Evolutionary conservation across 2,329 filamentous ascomycete species (phyloP), one percentile per base, ranked within the genome.

Genomic region (Alternaria arbusti): DNA sequence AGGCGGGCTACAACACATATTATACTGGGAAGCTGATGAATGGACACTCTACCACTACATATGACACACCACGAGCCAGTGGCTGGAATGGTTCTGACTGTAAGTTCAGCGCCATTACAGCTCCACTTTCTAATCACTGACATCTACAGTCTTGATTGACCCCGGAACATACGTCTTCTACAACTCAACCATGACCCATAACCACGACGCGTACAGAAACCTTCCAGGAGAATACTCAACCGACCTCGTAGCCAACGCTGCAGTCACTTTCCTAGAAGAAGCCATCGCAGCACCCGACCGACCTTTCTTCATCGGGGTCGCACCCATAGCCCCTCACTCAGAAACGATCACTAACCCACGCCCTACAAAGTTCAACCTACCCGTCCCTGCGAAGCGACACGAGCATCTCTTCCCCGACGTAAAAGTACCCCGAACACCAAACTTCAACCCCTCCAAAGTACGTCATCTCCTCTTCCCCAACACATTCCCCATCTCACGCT

Each of bases 1-100:
- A 86, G 5, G 87, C 86, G 0, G 90, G 89, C 0, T 92, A 92
- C 73, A 86, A 87, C 67, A 92, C 90, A 0, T 92, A 91, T 71
- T 93, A 92, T 70, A 87, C 87, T 0, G 91, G 89, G n/a, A 93
- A 93, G 73, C 81, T 92, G 5, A 90, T 90, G 79, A 93, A 93
- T 67, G 82, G 85, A 0, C 89, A 91, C 55, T 86, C 82, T 0
- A 81, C 86, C 2, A 71, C 83, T 0, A 92, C 90, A 62, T 92
- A 91, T 72, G 80, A 90, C 71, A 80, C 82, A 5, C 86, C 89
- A 0, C 83, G 80, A 45, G 83, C 86, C 0, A 83, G 82, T 1
- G 89, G 89, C 1, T 92, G 87, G 82, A 90, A 84, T 12, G 83
- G 82, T 8, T 87, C 85, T 2, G 71, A 73, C n/a, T 72, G 79